Evolutionary conservation across 352 stramenopile species (phyloP).

Genomic region (Pythium brachiatum): DNA sequence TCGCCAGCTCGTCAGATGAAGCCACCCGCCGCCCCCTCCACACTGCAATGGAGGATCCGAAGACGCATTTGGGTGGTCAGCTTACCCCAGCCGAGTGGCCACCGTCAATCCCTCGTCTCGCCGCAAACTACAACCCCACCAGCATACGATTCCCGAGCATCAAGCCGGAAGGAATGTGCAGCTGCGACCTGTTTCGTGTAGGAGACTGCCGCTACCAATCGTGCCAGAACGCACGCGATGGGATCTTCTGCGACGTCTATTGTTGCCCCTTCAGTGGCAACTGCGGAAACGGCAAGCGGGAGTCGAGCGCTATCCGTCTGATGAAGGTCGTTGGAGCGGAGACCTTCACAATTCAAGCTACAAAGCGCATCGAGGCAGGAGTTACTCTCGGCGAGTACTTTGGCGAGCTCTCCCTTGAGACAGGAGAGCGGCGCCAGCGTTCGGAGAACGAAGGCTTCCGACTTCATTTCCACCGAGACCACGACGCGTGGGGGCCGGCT

Average conservation of each 20-base stretch:
- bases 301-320: background rate
- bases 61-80: background rate
- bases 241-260: background rate
- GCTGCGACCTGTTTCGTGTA: background rate
- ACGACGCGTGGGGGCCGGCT: background rate
- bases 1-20: background rate
- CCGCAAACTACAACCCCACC: background rate
- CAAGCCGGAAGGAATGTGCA: background rate
- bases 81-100: background rate
- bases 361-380: background rate
- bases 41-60: background rate
- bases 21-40: background rate
- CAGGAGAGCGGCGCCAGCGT: background rate
- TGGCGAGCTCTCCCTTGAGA: background rate
- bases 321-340: background rate
- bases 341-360: background rate
- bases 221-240: background rate
- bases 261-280: background rate
- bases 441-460: slow-evolving; percentile 1
- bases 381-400: background rate
- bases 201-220: background rate
- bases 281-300: background rate
- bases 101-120: background rate
- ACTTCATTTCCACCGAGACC: background rate
- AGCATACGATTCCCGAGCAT: background rate